These are phyloP conservation scores for Aaosphaeria arxii DNA, from an alignment of 2,329 filamentous ascomycete species.

Conservation along the genomic window DNA sequence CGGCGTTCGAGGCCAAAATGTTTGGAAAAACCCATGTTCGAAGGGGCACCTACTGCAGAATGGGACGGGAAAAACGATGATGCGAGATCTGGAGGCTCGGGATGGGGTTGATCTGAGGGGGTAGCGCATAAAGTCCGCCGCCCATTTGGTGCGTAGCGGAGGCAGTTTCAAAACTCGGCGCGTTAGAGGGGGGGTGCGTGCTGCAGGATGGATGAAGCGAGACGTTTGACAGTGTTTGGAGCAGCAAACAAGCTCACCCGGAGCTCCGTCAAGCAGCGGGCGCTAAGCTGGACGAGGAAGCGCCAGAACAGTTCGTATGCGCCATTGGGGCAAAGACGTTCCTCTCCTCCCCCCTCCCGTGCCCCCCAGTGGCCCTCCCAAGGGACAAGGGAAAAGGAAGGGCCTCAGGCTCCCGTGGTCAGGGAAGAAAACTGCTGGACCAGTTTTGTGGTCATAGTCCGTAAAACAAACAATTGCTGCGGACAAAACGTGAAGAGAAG, in stretches of 20 bases:
- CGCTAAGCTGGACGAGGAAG: constrained; percentile 22
- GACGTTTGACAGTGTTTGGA: constrained; percentile 38
- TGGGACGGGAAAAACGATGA: constrained; percentile 21
- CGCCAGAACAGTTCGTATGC: too few relatives aligned
- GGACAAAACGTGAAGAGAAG: too few relatives aligned
- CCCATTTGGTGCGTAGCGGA: constrained; percentile 25
- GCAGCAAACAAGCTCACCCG: constrained; percentile 36
- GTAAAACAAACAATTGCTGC: too few relatives aligned
- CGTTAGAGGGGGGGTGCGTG: constrained; percentile 34
- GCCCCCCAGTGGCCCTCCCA: too few relatives aligned
- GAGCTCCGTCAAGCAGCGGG: constrained; percentile 29
- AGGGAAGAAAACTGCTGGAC: too few relatives aligned
- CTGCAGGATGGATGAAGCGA: constrained; percentile 33
- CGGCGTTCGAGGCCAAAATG: constrained; percentile 30
- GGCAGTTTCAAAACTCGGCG: constrained; percentile 40
- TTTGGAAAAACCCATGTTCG: constrained; percentile 36
- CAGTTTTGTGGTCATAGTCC: too few relatives aligned
- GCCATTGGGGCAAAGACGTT: too few relatives aligned
- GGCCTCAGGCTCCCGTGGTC: background rate
- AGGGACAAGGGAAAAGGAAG: background rate
- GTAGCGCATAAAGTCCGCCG: constrained; percentile 26
- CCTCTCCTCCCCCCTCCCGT: too few relatives aligned
- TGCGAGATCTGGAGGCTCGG: constrained; percentile 25
- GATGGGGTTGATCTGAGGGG: constrained; percentile 16
- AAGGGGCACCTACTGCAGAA: constrained; percentile 37